Evolutionary conservation across 148 eudicot species (phyloP).

Genomic region (Silene conica): DNA sequence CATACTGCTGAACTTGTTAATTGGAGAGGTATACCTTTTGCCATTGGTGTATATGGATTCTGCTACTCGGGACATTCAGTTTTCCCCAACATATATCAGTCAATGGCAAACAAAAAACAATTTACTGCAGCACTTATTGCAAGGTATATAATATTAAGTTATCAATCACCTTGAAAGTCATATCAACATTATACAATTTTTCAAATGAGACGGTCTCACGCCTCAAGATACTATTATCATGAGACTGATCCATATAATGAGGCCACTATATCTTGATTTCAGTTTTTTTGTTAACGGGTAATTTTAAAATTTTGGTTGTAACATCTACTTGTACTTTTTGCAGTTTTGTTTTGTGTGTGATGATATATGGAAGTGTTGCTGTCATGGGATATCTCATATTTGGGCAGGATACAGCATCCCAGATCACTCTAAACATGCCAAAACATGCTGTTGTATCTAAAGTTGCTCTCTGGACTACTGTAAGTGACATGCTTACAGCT

Average conservation of each 20-base stretch:
- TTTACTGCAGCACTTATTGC: slow-evolving; percentile 56
- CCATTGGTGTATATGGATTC: slow-evolving; percentile 81
- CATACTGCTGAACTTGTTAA: slow-evolving; percentile 48
- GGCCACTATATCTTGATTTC: not conserved
- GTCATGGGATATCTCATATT: slow-evolving; percentile 83
- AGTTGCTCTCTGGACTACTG: slow-evolving; percentile 84
- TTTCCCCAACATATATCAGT: slow-evolving; percentile 90
- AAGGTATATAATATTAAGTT: slow-evolving; percentile 31
- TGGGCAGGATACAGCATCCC: slow-evolving; percentile 65
- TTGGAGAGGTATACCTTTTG: slow-evolving; percentile 74
- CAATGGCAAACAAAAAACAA: slow-evolving; percentile 85
- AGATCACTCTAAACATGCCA: slow-evolving; percentile 89
- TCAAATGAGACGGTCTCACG: not conserved
- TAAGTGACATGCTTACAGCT: slow-evolving; percentile 31
- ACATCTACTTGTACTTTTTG: slow-evolving; percentile 9
- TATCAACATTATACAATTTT: not conserved
- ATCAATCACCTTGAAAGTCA: not conserved
- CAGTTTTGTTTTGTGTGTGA: slow-evolving; percentile 69
- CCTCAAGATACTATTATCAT: not conserved
- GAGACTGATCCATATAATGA: not conserved
- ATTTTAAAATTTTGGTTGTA: too few relatives aligned
- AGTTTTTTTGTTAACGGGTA: not conserved
- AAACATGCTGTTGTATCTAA: slow-evolving; percentile 46
- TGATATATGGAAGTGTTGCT: slow-evolving; percentile 76
- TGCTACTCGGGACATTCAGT: slow-evolving; percentile 88